These are phyloP conservation scores for Mycocentrospora acerina DNA, from an alignment of 2,329 filamentous ascomycete species.

Conservation along the genomic window DNA sequence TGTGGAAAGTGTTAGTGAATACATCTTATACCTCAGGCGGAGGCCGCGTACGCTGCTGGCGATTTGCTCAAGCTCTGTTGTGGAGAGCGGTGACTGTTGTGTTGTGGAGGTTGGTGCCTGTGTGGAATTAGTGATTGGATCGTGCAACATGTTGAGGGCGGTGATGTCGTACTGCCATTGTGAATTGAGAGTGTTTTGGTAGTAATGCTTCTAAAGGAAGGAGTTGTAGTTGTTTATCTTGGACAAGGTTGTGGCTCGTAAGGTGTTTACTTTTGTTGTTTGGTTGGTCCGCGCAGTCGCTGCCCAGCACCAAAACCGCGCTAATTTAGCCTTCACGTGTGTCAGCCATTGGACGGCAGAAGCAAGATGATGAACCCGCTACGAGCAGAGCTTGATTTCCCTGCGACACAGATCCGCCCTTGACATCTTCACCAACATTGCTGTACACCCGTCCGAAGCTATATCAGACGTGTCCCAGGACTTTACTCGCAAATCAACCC, in stretches of 20 bases:
- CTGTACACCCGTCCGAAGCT: neutral
- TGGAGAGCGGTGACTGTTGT: conserved; percentile 33
- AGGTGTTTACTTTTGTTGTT: no score
- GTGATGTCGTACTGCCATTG: conserved; percentile 31
- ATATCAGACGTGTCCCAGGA: no score
- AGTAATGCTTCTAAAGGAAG: no score
- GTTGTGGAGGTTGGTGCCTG: neutral
- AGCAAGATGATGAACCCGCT: no score
- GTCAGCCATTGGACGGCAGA: neutral
- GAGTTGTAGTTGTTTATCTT: no score
- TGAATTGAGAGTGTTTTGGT: conserved; percentile 1
- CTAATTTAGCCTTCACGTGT: no score
- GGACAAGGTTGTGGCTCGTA: no score
- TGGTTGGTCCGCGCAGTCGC: no score
- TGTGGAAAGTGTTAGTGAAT: conserved; percentile 41
- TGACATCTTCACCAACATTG: no score
- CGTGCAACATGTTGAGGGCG: neutral
- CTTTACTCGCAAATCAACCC: no score
- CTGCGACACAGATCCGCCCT: no score
- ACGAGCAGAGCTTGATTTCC: conserved; percentile 3
- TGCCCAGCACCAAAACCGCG: no score
- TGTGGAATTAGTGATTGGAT: conserved; percentile 1
- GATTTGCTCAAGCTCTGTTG: conserved; percentile 34
- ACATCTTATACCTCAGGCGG: neutral
- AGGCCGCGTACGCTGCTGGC: conserved; percentile 27